Base-by-base conservation (phyloP, 371 early-diverging fungal species). In the Aphelidium insulamus region DNA sequence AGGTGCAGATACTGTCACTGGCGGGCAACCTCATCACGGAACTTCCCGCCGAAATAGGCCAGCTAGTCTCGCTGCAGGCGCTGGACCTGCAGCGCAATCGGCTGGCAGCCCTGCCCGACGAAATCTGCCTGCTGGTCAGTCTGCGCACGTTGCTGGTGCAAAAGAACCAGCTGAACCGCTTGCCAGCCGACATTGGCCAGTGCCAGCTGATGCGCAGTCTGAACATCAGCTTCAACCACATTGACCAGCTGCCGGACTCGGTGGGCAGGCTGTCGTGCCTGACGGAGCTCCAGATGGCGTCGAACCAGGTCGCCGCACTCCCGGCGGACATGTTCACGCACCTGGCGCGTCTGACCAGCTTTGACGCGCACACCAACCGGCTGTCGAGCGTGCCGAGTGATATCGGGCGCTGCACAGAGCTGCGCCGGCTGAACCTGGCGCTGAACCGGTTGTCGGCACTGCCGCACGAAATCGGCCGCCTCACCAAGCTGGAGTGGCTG, bases 351-450 rank as follows among this genome's bases (percentile, higher is more conserved):
- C 42, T 74, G 3, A 43, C 58, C 32, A 72, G 66, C 30, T 52
- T 74, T 17, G 75, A 72, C 30, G 33, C 71, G 15, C 72, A 71
- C 34, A 65, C 67, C 2, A 72, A 73, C 32, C 48, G 53, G 14
- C 43, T 75, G 6, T 32, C 31, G 1, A 18, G 21, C 4, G 28
- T 67, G 12, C 48, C 57, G 7, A 36, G 42, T 3, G 47, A 59
- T 6, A 46, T 64, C 0, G 39, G 45, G 5, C 32, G 46, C 19
- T 40, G 60, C 22, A 46, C 34, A 16, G 43, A 52, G 3, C 44
- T 75, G 0, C 44, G 55, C 10, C 52, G 70, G 18, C 47, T 75
- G 17, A 70, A 72, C 41, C 37, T 75, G 19, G 67, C 70, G 14
- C 66, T 69, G 45, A 75, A 75, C 36, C 42, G 52, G 6, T 45